Percentiles rank a stretch among this genome's conserved stretches.
Conservation (phyloP, 164 flowering plant species). For the Pachysandra terminalis region DNA sequence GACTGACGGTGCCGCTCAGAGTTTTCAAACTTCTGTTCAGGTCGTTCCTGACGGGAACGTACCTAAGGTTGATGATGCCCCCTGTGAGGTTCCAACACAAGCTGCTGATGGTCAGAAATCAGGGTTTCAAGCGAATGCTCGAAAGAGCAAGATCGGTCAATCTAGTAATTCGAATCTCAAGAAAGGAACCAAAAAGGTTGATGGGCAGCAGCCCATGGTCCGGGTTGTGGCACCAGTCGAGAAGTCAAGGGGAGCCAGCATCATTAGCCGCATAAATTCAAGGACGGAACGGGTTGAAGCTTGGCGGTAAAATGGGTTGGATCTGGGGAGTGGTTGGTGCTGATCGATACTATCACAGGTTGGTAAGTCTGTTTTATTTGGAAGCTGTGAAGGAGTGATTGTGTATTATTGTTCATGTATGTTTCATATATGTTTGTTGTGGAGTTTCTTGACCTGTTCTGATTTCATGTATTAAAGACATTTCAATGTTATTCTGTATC, state of each 20-base stretch:
- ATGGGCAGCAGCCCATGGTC: conserved; percentile 20
- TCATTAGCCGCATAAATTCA: conserved; percentile 48
- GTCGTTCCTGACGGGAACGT: conserved; percentile 22
- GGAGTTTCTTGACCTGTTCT: conserved; percentile 22
- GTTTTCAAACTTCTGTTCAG: conserved; percentile 18
- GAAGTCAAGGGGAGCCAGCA: conserved; percentile 41
- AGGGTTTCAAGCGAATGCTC: conserved; percentile 7
- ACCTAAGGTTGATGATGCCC: conserved; percentile 11
- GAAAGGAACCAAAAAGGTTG: conserved; percentile 22
- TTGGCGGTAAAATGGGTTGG: conserved; percentile 42
- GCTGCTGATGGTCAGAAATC: conserved; percentile 5
- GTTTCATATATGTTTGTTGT: conserved; percentile 14
- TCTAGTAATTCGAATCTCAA: conserved; percentile 26
- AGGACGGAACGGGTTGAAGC: conserved; percentile 68
- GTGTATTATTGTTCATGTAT: conserved; percentile 19
- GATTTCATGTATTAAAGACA: conserved; percentile 11
- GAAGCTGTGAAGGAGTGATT: conserved; percentile 9
- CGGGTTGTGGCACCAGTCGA: conserved; percentile 23
- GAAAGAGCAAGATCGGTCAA: conserved; percentile 23
- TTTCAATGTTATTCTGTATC: conserved; percentile 8
- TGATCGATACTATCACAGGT: not conserved
- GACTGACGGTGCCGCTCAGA: conserved; percentile 12
- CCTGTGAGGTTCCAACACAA: conserved; percentile 20
- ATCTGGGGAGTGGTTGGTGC: not conserved
- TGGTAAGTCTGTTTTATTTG: conserved; percentile 12